Conservation (phyloP, 495 filamentous ascomycete genomes). For the Penicillium coprophilum region DNA sequence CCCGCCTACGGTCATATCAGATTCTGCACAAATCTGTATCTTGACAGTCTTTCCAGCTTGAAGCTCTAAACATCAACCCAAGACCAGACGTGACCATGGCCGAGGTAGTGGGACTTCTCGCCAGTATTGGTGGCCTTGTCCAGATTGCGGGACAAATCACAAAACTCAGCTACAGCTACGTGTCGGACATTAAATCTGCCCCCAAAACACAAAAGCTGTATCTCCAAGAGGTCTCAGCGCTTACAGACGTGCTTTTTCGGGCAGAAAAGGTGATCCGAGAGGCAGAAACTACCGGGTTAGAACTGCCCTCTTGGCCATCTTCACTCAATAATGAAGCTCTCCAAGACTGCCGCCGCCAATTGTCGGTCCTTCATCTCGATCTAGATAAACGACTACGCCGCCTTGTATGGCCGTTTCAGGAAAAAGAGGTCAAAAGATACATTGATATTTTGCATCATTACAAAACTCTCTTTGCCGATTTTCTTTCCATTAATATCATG, state of each 20-base stretch:
- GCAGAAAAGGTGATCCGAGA: background rate
- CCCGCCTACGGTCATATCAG: background rate
- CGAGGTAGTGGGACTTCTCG: background rate
- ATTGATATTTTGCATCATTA: background rate
- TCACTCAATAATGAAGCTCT: background rate
- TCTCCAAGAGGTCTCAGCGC: background rate
- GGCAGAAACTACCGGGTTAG: background rate
- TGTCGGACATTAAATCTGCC: background rate
- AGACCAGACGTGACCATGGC: background rate
- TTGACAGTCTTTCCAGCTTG: background rate
- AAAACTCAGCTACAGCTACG: background rate
- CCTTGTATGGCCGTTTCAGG: background rate
- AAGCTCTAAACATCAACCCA: background rate
- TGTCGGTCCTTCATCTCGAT: background rate
- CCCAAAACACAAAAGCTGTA: background rate
- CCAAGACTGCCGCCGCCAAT: background rate
- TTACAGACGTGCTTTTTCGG: background rate
- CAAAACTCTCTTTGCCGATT: background rate
- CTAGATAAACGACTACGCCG: background rate
- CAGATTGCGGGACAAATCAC: background rate
- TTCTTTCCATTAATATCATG: background rate
- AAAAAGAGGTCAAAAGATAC: background rate
- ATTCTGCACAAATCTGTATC: background rate
- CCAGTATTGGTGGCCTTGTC: background rate
- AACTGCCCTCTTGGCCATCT: background rate